phyloP scores from a whole-genome alignment of 352 stramenopile genomes.

The Phytophthora quininea region DNA sequence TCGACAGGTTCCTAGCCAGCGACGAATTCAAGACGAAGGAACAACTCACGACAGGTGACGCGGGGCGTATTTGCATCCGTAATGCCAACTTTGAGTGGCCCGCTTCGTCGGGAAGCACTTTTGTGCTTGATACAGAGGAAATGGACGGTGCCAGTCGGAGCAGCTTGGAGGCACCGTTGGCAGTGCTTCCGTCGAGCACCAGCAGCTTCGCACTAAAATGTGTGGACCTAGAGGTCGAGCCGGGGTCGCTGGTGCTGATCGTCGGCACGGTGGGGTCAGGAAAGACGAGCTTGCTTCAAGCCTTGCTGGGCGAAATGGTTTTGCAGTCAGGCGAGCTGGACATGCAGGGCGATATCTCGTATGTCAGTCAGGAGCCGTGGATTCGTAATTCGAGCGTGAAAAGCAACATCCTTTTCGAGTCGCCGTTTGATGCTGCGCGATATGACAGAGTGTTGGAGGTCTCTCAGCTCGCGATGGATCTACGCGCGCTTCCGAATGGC shows the following conservation, averaged over 20 bases:
- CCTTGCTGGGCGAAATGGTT: slow-evolving; percentile 52
- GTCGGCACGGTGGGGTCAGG: slow-evolving; percentile 47
- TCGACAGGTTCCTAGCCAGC: slow-evolving; percentile 34
- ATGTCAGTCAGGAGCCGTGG: slow-evolving; percentile 90
- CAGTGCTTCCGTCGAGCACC: slow-evolving; percentile 12
- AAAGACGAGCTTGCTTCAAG: slow-evolving; percentile 54
- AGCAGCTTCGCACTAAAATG: slow-evolving; percentile 40
- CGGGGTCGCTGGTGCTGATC: slow-evolving; percentile 54
- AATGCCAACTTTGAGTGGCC: slow-evolving; percentile 27
- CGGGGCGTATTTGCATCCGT: slow-evolving; percentile 18
- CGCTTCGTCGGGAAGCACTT: not conserved
- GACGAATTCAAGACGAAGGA: slow-evolving; percentile 23
- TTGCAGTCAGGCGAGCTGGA: slow-evolving; percentile 15
- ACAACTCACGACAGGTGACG: not conserved
- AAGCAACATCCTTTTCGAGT: slow-evolving; percentile 55
- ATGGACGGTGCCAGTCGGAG: slow-evolving; percentile 5
- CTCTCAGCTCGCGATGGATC: slow-evolving; percentile 84
- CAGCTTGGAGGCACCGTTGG: slow-evolving; percentile 7
- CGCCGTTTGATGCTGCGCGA: slow-evolving; percentile 16
- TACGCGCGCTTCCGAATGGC: slow-evolving; percentile 83
- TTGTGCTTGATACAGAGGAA: not conserved
- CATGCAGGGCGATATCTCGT: slow-evolving; percentile 54
- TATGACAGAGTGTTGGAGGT: slow-evolving; percentile 55
- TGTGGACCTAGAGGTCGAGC: slow-evolving; percentile 60
- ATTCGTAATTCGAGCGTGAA: slow-evolving; percentile 90